Base-by-base conservation (phyloP, 495 filamentous ascomycete genomes). In the Penicillium malachiteum region DNA sequence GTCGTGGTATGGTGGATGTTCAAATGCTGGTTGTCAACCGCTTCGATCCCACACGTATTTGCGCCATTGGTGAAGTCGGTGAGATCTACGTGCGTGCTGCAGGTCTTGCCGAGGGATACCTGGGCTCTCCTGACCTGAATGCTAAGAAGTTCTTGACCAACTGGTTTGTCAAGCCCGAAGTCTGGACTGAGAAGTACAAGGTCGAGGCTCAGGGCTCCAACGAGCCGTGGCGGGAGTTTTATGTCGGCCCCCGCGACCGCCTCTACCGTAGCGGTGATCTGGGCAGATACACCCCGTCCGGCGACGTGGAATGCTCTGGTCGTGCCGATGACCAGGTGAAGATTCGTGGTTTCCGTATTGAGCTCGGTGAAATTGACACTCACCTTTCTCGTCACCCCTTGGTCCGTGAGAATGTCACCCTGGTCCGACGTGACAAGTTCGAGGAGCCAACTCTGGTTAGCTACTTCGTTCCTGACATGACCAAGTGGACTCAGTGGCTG, bases 311-410 rank as follows among this genome's bases (percentile, higher is more conserved):
- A 58, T 87, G 83, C 60, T 81, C 83, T 26, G 92, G 92, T 16
- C 84, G 94, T 47, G 88, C 84, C 9, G 94, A 98, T 64, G 82
- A 90, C 61, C 94, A 97, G 62, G 88, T 96, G 67, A 97, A 97
- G 76, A 96, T 97, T 58, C 87, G 93, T 48, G 93, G 93, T 5
- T 97, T 97, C 78, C 81, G 93, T 48, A 95, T 97, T 60, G 93
- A 97, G 71, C 85, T 97, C 30, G 89, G 89, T 56, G 94, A 97
- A 50, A 96, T 97, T 54, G 92, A 97, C 66, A 92, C 82, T 38
- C 85, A 92, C 63, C 76, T 97, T 16, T 86, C 85, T 40, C 82
- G 87, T 41, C 85, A 96, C 69, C 85, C 85, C 5, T 70, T 96
- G 4, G 83, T 97, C 6, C 75, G 89, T 14, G 94, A 98, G 57